These are phyloP conservation scores for Fusarium brevicatenulatum DNA, from an alignment of 2,329 filamentous ascomycete genomes.

Conservation along the genomic window DNA sequence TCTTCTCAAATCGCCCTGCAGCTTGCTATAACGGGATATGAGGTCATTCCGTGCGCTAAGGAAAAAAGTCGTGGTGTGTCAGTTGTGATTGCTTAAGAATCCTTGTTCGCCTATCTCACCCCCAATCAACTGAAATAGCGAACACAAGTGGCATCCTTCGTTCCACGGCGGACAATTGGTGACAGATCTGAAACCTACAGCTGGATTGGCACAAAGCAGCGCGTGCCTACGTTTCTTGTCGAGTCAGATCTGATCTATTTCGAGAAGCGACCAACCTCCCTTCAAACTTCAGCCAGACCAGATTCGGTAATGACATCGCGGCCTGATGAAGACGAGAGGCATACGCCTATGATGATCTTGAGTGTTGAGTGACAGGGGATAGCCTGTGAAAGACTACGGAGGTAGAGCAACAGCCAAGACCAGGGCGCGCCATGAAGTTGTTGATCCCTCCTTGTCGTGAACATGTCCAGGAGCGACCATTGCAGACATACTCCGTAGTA, in stretches of 20 bases:
- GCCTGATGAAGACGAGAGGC: neutral
- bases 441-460: conserved; percentile 1
- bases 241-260: conserved; percentile 7
- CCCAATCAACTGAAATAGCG: neutral
- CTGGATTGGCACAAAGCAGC: neutral
- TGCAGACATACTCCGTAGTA: neutral
- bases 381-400: neutral
- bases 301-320: conserved; percentile 3
- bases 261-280: neutral
- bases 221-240: neutral
- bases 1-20: neutral
- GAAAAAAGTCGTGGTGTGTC: neutral
- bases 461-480: neutral
- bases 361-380: neutral
- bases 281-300: neutral
- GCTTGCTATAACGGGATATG: conserved; percentile 8
- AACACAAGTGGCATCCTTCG: neutral
- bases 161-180: neutral
- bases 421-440: neutral
- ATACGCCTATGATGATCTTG: neutral
- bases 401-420: neutral
- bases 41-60: conserved; percentile 5
- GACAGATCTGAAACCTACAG: neutral
- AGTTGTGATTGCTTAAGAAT: neutral
- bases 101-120: conserved; percentile 4